phyloP scores from a whole-genome alignment of 257 asterid genomes.

The Striga asiatica region DNA sequence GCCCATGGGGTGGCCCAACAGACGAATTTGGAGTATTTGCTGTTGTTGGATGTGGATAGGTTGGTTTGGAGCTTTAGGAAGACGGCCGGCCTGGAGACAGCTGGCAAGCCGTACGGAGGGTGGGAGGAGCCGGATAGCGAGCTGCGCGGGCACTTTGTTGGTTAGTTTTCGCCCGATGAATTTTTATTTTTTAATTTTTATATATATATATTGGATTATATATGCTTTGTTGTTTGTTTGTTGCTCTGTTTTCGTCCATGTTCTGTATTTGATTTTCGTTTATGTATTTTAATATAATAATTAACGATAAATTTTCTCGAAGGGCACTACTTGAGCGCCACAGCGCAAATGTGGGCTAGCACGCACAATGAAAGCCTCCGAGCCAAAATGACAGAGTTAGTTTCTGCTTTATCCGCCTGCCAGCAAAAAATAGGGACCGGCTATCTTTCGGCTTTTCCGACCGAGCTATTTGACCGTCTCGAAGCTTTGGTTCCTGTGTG shows the following conservation, averaged over 20 bases:
- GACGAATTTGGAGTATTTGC: constrained; percentile 71
- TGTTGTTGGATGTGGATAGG: constrained; percentile 74
- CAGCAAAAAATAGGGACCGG: constrained; percentile 69
- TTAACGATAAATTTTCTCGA: constrained; percentile 12
- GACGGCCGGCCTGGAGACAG: constrained; percentile 62
- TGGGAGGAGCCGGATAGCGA: constrained; percentile 63
- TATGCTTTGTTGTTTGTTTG: background rate
- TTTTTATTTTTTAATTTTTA: background rate
- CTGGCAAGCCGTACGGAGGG: constrained; percentile 70
- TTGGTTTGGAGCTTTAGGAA: constrained; percentile 79
- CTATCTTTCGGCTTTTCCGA: constrained; percentile 82
- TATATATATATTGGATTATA: background rate
- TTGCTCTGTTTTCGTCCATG: background rate
- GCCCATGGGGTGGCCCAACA: constrained; percentile 73
- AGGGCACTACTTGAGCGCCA: constrained; percentile 90
- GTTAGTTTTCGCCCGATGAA: constrained; percentile 15
- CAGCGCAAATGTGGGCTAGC: constrained; percentile 90
- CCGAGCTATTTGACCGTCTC: constrained; percentile 53
- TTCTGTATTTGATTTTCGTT: background rate
- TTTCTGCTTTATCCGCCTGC: constrained; percentile 45
- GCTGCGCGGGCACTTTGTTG: constrained; percentile 97
- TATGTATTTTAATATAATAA: too few species aligned
- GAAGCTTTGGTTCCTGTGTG: constrained; percentile 65
- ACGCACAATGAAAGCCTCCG: constrained; percentile 55
- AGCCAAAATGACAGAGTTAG: constrained; percentile 44